These are phyloP conservation scores for Coemansia furcata DNA, from an alignment of 192 early-diverging fungal species.

Conservation along the genomic window DNA sequence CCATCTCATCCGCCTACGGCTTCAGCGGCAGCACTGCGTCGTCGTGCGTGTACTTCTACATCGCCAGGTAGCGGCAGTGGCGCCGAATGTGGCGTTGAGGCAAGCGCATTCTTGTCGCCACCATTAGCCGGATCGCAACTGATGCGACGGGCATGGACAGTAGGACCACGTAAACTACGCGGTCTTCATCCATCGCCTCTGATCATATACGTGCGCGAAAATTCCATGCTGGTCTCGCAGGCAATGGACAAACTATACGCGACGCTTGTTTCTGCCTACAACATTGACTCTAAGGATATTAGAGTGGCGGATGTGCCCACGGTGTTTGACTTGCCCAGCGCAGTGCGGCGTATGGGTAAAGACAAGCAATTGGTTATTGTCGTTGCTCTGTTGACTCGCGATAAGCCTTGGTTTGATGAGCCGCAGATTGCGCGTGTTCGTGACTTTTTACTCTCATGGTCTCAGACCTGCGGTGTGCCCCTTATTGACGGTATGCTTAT, in stretches of 20 bases:
- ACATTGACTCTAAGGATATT: conserved; percentile 39
- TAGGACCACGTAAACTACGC: conserved; percentile 42
- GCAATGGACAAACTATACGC: conserved; percentile 46
- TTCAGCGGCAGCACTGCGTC: conserved; percentile 9
- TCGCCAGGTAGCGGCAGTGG: background rate
- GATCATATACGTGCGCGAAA: conserved; percentile 45
- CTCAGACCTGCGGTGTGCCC: conserved; percentile 30
- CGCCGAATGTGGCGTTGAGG: conserved; percentile 1
- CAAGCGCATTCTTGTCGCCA: conserved; percentile 27
- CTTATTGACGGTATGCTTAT: conserved; percentile 40
- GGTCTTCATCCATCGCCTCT: conserved; percentile 45
- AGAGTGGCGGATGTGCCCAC: conserved; percentile 46
- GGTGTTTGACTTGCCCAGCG: conserved; percentile 33
- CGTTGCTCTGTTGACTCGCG: conserved; percentile 32
- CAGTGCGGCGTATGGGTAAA: conserved; percentile 40
- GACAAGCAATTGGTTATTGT: conserved; percentile 39
- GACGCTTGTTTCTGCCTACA: conserved; percentile 21
- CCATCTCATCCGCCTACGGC: background rate
- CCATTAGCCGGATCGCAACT: conserved; percentile 9
- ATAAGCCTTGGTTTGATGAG: conserved; percentile 41
- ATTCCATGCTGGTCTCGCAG: conserved; percentile 13
- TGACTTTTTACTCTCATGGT: conserved; percentile 35
- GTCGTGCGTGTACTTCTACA: conserved; percentile 31
- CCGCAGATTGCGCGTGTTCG: conserved; percentile 28
- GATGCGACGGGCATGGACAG: conserved; percentile 30